Evolutionary conservation across 2,329 filamentous ascomycete species (phyloP).

Genomic region (Pseudocercospora cruenta): DNA sequence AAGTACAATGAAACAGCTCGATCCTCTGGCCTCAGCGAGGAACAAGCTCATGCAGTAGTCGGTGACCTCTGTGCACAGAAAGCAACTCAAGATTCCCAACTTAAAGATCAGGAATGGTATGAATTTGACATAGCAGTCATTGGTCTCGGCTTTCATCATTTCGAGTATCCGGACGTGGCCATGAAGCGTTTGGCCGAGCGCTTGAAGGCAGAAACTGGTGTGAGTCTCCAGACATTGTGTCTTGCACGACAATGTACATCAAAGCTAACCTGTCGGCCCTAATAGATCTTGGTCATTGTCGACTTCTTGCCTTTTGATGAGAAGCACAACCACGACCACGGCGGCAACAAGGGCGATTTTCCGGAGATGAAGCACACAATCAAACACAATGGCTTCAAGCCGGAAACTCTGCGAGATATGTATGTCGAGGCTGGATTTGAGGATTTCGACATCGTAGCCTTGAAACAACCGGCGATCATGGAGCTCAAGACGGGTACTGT

Average conservation of each 20-base stretch:
- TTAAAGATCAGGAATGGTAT: slow-evolving; percentile 39
- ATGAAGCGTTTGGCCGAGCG: slow-evolving; percentile 33
- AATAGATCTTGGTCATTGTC: slow-evolving; percentile 17
- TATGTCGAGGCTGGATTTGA: slow-evolving; percentile 35
- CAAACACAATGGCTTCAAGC: slow-evolving; percentile 39
- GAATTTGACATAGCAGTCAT: slow-evolving; percentile 50
- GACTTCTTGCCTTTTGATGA: slow-evolving; percentile 38
- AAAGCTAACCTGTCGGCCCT: slow-evolving; percentile 28
- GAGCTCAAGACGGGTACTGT: slow-evolving; percentile 32
- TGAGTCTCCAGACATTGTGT: slow-evolving; percentile 8
- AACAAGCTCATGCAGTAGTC: slow-evolving; percentile 35
- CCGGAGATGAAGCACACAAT: slow-evolving; percentile 37
- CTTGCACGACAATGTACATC: no score
- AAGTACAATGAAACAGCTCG: slow-evolving; percentile 36
- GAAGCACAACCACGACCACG: slow-evolving; percentile 13
- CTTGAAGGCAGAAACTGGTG: slow-evolving; percentile 35
- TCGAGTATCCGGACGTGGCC: slow-evolving; percentile 37
- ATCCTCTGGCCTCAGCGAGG: slow-evolving; percentile 28
- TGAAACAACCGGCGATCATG: slow-evolving; percentile 36
- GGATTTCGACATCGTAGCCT: slow-evolving; percentile 37
- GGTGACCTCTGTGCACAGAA: slow-evolving; percentile 43
- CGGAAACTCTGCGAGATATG: slow-evolving; percentile 31
- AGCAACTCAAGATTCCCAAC: slow-evolving; percentile 23
- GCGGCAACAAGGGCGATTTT: slow-evolving; percentile 19
- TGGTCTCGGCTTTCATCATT: slow-evolving; percentile 52